phyloP scores from a whole-genome alignment of 2,329 filamentous ascomycete species.

The Colletotrichum liriopes region DNA sequence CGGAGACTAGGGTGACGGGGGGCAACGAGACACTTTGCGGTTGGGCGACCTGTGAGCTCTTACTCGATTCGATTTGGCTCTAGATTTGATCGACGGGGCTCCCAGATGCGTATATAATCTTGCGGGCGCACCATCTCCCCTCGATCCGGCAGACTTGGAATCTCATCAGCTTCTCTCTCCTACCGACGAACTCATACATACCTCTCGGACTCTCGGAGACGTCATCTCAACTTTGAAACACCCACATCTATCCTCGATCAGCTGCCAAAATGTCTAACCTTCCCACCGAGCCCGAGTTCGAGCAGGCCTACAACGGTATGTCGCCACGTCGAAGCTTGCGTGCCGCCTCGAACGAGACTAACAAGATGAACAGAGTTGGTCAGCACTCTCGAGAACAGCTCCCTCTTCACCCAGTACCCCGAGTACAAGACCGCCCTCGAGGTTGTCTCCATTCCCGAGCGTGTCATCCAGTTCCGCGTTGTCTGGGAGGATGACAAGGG shows the following conservation, averaged over 20 bases:
- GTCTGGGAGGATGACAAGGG: conserved; percentile 97
- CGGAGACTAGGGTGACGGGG: conserved; percentile 14
- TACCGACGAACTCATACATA: conserved; percentile 20
- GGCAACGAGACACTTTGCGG: conserved; percentile 24
- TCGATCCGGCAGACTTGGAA: conserved; percentile 10
- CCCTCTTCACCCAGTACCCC: conserved; percentile 93
- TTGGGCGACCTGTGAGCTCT: conserved; percentile 30
- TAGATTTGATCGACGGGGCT: conserved; percentile 27
- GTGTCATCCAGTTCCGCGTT: conserved; percentile 96
- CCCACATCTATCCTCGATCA: conserved; percentile 2
- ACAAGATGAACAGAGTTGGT: conserved; percentile 80
- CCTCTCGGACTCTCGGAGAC: conserved; percentile 18
- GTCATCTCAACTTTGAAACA: conserved; percentile 5
- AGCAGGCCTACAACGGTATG: conserved; percentile 97
- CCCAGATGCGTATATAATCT: conserved; percentile 39
- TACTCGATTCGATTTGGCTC: conserved; percentile 42
- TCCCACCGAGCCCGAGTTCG: conserved; percentile 93
- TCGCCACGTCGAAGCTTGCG: conserved; percentile 20
- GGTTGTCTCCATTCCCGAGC: conserved; percentile 92
- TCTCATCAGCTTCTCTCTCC: conserved; percentile 35
- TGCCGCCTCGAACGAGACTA: conserved; percentile 34
- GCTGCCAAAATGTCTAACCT: conserved; percentile 81
- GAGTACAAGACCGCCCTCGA: conserved; percentile 94
- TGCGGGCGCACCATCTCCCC: conserved; percentile 33
- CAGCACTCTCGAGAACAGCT: conserved; percentile 94